These are phyloP conservation scores for Magnaporthiopsis rhizophila DNA, from an alignment of 2,329 filamentous ascomycete species.

Conservation along the genomic window DNA sequence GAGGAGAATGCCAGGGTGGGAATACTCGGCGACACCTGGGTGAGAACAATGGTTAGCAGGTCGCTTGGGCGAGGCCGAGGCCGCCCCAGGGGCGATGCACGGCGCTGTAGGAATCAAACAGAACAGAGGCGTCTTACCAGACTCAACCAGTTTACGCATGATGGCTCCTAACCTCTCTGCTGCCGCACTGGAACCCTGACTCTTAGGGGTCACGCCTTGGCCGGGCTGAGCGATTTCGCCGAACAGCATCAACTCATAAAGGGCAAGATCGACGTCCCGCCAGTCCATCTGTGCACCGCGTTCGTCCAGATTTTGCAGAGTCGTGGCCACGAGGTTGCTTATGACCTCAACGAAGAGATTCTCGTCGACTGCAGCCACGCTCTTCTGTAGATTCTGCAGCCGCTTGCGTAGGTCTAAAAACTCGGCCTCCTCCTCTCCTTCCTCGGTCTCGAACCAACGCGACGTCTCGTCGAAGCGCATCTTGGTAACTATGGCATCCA, in stretches of 20 bases:
- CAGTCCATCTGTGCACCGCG: slow-evolving; percentile 74
- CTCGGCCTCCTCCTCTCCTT: slow-evolving; percentile 93
- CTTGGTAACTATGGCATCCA: slow-evolving; percentile 88
- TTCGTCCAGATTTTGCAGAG: slow-evolving; percentile 72
- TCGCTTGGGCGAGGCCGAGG: too few species aligned
- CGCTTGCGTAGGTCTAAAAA: slow-evolving; percentile 91
- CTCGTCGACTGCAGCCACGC: slow-evolving; percentile 83
- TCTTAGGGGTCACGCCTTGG: slow-evolving; percentile 79
- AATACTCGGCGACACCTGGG: slow-evolving; percentile 76
- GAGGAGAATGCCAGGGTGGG: slow-evolving; percentile 83
- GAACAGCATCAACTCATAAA: slow-evolving; percentile 94
- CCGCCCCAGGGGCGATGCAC: too few species aligned
- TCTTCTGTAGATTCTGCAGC: slow-evolving; percentile 85
- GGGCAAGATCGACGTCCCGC: slow-evolving; percentile 87
- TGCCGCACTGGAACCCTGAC: slow-evolving; percentile 69
- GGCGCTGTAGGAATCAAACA: too few species aligned
- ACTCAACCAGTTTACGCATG: slow-evolving; percentile 94
- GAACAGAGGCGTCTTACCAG: slow-evolving; percentile 47
- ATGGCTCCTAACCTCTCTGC: slow-evolving; percentile 78
- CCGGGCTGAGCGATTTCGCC: slow-evolving; percentile 88
- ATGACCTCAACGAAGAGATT: slow-evolving; percentile 80
- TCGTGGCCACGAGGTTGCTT: slow-evolving; percentile 78
- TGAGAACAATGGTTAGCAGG: not conserved
- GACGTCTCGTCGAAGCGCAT: slow-evolving; percentile 97
- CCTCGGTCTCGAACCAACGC: slow-evolving; percentile 87